Conservation (phyloP, 2,329 filamentous ascomycete genomes). For the Ambrosiella xylebori region DNA sequence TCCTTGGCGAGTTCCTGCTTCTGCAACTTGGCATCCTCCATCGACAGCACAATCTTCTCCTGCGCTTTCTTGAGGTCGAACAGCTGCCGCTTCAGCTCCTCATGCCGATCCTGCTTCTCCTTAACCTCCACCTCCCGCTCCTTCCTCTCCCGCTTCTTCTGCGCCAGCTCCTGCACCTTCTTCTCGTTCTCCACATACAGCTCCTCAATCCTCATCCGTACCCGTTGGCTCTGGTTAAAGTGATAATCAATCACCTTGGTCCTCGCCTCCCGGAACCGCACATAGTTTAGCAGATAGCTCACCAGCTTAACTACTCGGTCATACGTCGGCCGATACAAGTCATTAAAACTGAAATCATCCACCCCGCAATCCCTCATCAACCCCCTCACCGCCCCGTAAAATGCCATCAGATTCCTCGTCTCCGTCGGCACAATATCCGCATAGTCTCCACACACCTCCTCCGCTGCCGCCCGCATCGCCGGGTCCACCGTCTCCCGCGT, state of each 20-base stretch:
- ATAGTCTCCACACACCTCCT: constrained; percentile 71
- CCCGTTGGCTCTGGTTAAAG: constrained; percentile 76
- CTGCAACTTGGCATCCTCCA: constrained; percentile 68
- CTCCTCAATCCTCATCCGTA: constrained; percentile 73
- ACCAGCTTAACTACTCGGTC: constrained; percentile 87
- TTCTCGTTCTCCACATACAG: constrained; percentile 76
- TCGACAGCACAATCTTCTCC: constrained; percentile 62
- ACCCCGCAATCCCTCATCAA: constrained; percentile 79
- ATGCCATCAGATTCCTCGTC: constrained; percentile 86
- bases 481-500: constrained; percentile 88
- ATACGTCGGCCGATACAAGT: constrained; percentile 80
- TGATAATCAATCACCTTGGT: constrained; percentile 79
- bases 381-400: constrained; percentile 69
- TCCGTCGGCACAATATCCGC: constrained; percentile 73
- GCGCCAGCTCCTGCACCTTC: constrained; percentile 60
- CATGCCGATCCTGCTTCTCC: constrained; percentile 72
- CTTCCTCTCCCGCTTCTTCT: constrained; percentile 64
- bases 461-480: constrained; percentile 80
- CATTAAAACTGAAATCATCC: constrained; percentile 81
- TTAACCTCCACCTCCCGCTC: constrained; percentile 66
- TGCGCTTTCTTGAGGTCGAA: constrained; percentile 68
- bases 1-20: constrained; percentile 57
- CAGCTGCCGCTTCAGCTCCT: constrained; percentile 68
- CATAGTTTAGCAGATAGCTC: constrained; percentile 97
- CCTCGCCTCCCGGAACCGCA: constrained; percentile 88